These are phyloP conservation scores for Parmelia sp. DNA, from an alignment of 495 filamentous ascomycete species.

Conservation along the genomic window DNA sequence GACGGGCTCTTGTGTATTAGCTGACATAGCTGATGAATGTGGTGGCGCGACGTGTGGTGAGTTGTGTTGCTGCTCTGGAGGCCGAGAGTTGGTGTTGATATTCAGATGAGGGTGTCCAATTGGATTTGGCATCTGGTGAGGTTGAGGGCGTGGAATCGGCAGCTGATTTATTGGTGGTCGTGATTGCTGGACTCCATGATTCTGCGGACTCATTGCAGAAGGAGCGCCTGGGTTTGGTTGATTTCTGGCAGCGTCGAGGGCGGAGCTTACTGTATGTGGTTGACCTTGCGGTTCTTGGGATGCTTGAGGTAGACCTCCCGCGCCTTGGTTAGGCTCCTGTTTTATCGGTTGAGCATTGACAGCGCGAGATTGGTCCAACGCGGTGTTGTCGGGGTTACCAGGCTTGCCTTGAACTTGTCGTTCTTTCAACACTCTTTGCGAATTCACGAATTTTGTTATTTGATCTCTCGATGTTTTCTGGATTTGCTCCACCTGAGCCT, in stretches of 20 bases:
- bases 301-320: constrained; percentile 6
- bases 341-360: constrained; percentile 29
- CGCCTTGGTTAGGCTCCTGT: constrained; percentile 11
- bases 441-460: constrained; percentile 43
- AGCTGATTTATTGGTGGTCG: constrained; percentile 25
- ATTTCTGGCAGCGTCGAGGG: constrained; percentile 46
- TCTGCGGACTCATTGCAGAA: constrained; percentile 24
- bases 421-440: constrained; percentile 42
- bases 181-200: constrained; percentile 8
- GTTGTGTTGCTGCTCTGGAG: constrained; percentile 38
- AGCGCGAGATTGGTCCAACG: background rate
- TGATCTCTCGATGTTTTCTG: constrained; percentile 43
- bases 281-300: constrained; percentile 35
- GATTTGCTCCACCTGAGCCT: constrained; percentile 34
- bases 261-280: constrained; percentile 49
- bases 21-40: constrained; percentile 33
- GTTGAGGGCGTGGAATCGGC: constrained; percentile 33
- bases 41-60: constrained; percentile 29
- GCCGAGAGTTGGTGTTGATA: constrained; percentile 44
- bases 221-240: constrained; percentile 37
- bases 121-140: constrained; percentile 40
- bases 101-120: constrained; percentile 36
- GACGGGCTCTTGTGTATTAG: constrained; percentile 38
- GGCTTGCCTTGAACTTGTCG: constrained; percentile 36
- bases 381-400: constrained; percentile 24